These are phyloP conservation scores for Calocera viscosa DNA, from an alignment of 768 basidiomycete genomes.

Conservation along the genomic window DNA sequence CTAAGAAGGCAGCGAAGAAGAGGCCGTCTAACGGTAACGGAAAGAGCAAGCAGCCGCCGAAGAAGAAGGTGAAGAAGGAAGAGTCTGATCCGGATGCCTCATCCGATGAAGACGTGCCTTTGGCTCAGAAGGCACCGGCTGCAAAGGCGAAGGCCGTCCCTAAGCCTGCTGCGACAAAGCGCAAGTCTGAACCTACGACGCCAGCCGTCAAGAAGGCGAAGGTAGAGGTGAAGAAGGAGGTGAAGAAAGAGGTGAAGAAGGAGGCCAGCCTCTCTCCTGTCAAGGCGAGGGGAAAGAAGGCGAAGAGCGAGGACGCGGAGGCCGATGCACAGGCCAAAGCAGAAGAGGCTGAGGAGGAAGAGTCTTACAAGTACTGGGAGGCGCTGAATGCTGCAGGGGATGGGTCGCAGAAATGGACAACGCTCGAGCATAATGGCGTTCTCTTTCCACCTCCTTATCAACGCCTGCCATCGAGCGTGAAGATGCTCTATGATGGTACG, in stretches of 20 bases:
- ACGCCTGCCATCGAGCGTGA: conserved; percentile 64
- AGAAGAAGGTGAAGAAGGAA: conserved; percentile 44
- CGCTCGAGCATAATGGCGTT: conserved; percentile 89
- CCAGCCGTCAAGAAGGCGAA: conserved; percentile 32
- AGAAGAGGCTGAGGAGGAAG: conserved; percentile 52
- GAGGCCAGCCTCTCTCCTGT: conserved; percentile 24
- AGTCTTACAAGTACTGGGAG: conserved; percentile 82
- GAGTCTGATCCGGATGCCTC: conserved; percentile 12
- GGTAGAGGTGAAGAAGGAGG: conserved; percentile 29
- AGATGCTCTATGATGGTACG: conserved; percentile 91
- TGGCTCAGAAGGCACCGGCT: conserved; percentile 29
- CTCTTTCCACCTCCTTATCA: conserved; percentile 93
- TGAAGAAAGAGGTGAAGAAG: conserved; percentile 31
- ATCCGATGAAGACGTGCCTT: conserved; percentile 24
- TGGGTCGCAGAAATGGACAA: conserved; percentile 78
- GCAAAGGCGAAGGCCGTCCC: conserved; percentile 34
- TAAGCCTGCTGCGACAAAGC: conserved; percentile 40
- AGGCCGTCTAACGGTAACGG: conserved; percentile 10
- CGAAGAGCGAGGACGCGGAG: conserved; percentile 21
- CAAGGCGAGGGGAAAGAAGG: not conserved
- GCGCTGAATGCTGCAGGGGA: conserved; percentile 47
- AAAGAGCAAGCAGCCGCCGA: conserved; percentile 34
- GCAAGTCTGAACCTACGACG: conserved; percentile 29
- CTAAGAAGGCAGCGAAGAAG: conserved; percentile 10
- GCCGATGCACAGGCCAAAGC: conserved; percentile 29